Base-by-base conservation (phyloP, 441 rosid species). In the Dalechampia spathulata region DNA sequence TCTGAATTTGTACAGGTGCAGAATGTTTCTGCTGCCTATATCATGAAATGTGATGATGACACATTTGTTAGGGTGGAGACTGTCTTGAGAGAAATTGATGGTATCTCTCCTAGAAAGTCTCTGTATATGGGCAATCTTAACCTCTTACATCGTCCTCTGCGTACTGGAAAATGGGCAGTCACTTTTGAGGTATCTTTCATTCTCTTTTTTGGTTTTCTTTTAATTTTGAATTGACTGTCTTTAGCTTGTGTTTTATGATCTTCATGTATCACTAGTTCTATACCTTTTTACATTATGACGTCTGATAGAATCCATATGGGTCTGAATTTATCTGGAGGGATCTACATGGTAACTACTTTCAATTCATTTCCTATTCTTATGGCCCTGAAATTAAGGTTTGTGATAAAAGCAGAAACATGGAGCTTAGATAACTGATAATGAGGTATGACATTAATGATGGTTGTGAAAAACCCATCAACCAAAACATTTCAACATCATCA, bases 11-110 rank as follows among this genome's bases (percentile, higher is more conserved):
- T 71, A 63, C 89, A 93, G 99, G 82, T 81, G 68, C 85, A 79
- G 64, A 93, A 89, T 73, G 81, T 80, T 65, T 80, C 97, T 5
- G 89, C 90, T 67, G 74, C 89, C 22, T 82, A 84, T 67, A 74
- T 86, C n/a, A 93, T 93, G 97, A 93, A 93, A 80, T 89, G 99
- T 70, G 99, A 93, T 37, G 97, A 93, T 64, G 99, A 86, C 76
- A 89, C 96, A 55, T 89, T 92, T 71, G 77, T 89, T 41, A 79
- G 98, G 71, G 65, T 86, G 32, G 96, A 83, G 36, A 69, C 83
- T 23, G 85, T 92, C 65, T 63, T 88, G 82, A 83, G 78, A 75
- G 86, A 92, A 78, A 82, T 92, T 21, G 82, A 79, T 43, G 72
- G 84, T 49, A 64, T 83, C 61, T 66, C 87, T 53, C 61, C 65